A percentile compares a stretch with the other conserved stretches of the same genome.
Evolutionary conservation across 2,329 filamentous ascomycete species (phyloP).

Genomic region (Neofusicoccum sp.): DNA sequence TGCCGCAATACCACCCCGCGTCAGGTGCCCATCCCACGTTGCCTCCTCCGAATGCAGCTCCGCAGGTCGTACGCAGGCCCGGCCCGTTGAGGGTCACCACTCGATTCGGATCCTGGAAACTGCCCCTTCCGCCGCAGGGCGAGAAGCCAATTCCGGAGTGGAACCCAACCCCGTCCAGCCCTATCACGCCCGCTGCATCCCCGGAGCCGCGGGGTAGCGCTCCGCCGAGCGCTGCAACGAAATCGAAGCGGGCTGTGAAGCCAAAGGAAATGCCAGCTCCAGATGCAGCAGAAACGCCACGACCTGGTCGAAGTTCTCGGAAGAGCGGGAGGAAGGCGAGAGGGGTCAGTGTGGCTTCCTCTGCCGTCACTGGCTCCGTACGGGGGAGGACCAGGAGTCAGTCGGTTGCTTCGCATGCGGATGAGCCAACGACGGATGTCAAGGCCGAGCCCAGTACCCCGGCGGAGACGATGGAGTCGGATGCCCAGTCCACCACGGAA

Average conservation of each 20-base stretch:
- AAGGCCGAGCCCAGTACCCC: constrained; percentile 50
- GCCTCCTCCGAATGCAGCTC: constrained; percentile 1
- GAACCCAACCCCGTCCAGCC: constrained; percentile 8
- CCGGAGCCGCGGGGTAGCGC: background rate
- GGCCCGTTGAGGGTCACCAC: background rate
- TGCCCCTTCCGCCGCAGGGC: background rate
- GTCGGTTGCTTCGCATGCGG: constrained; percentile 47
- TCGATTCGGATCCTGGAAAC: constrained; percentile 13
- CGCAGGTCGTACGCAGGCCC: background rate
- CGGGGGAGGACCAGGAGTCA: constrained; percentile 49
- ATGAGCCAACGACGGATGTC: constrained; percentile 43
- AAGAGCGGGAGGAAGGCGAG: constrained; percentile 18
- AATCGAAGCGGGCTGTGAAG: constrained; percentile 5
- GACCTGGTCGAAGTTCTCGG: background rate
- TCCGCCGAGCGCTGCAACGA: background rate
- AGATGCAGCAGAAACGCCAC: constrained; percentile 10
- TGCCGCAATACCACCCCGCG: background rate
- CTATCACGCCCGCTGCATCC: constrained; percentile 11
- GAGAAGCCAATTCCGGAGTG: background rate
- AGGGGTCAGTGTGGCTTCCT: constrained; percentile 45
- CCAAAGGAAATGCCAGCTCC: constrained; percentile 18
- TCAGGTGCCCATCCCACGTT: background rate
- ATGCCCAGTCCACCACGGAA: constrained; percentile 25
- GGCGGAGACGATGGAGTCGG: constrained; percentile 41
- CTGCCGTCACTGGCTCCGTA: constrained; percentile 44